These are phyloP conservation scores for Waltergamsia citrina DNA, from an alignment of 2,329 filamentous ascomycete genomes.

Conservation along the genomic window DNA sequence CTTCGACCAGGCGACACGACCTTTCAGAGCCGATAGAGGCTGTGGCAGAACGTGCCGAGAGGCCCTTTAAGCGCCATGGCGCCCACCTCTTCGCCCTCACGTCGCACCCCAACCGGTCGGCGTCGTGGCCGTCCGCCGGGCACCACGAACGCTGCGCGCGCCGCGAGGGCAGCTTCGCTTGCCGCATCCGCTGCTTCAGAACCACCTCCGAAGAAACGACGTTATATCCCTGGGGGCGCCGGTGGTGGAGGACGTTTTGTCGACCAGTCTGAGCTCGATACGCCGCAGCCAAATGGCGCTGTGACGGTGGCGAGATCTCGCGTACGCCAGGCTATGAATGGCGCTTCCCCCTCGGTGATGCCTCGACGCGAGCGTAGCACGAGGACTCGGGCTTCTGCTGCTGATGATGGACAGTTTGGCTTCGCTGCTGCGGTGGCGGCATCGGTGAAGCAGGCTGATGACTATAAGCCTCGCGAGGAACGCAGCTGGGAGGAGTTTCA, in stretches of 20 bases:
- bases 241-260: constrained; percentile 80
- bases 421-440: constrained; percentile 85
- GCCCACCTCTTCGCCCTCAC: constrained; percentile 26
- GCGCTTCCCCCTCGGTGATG: constrained; percentile 28
- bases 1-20: background rate
- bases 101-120: constrained; percentile 30
- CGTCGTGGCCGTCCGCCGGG: constrained; percentile 37
- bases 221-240: constrained; percentile 79
- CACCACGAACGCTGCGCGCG: constrained; percentile 29
- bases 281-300: constrained; percentile 29
- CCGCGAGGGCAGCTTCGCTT: constrained; percentile 24
- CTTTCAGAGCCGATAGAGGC: background rate
- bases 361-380: constrained; percentile 49
- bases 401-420: constrained; percentile 58
- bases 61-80: constrained; percentile 15
- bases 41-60: background rate
- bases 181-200: constrained; percentile 33
- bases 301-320: constrained; percentile 42
- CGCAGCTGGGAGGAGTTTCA: constrained; percentile 97
- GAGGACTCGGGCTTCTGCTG: constrained; percentile 41
- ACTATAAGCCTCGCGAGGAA: constrained; percentile 95
- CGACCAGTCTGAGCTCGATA: constrained; percentile 58
- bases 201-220: constrained; percentile 59
- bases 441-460: constrained; percentile 81
- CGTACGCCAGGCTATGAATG: background rate